A percentile compares a stretch with the other conserved stretches of the same genome.
Conservation (phyloP, 2,329 filamentous ascomycete species). For the Aschersonia sp. region DNA sequence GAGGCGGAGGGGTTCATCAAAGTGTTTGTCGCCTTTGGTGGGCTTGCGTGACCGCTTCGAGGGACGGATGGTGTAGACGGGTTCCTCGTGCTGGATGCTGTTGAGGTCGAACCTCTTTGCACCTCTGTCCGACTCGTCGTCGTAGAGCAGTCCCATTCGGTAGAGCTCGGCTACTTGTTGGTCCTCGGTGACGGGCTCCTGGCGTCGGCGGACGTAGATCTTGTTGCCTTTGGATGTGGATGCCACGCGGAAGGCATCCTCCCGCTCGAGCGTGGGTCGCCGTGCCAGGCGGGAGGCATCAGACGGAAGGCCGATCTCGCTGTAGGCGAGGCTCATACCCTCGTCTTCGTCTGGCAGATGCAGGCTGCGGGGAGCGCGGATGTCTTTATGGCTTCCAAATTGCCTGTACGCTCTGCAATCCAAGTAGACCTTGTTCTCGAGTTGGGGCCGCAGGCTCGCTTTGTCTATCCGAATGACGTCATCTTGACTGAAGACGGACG, state of each 20-base stretch:
- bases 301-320: conserved; percentile 19
- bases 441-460: conserved; percentile 5
- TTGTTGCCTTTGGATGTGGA: conserved; percentile 19
- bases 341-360: conserved; percentile 11
- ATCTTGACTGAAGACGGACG: conserved; percentile 2
- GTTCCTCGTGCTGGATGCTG: conserved; percentile 22
- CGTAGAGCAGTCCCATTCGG: conserved; percentile 28
- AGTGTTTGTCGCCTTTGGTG: conserved; percentile 11
- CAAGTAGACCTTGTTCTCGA: conserved; percentile 4
- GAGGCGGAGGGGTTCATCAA: conserved; percentile 14
- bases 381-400: too few relatives aligned
- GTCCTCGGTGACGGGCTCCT: conserved; percentile 14
- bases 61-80: conserved; percentile 22
- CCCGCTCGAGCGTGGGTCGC: conserved; percentile 26
- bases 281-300: conserved; percentile 19
- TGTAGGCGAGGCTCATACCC: conserved; percentile 19
- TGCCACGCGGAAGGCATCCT: conserved; percentile 30
- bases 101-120: conserved; percentile 21
- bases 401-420: neutral
- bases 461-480: conserved; percentile 9
- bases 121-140: conserved; percentile 18
- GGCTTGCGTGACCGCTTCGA: conserved; percentile 16
- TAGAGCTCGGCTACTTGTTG: conserved; percentile 26
- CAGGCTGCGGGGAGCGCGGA: too few relatives aligned
- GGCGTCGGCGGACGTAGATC: conserved; percentile 11